A percentile compares a stretch with the other conserved stretches of the same genome.
Conservation (phyloP, 2,329 filamentous ascomycete species). For the Aspergillus oerlinghausenensis region DNA sequence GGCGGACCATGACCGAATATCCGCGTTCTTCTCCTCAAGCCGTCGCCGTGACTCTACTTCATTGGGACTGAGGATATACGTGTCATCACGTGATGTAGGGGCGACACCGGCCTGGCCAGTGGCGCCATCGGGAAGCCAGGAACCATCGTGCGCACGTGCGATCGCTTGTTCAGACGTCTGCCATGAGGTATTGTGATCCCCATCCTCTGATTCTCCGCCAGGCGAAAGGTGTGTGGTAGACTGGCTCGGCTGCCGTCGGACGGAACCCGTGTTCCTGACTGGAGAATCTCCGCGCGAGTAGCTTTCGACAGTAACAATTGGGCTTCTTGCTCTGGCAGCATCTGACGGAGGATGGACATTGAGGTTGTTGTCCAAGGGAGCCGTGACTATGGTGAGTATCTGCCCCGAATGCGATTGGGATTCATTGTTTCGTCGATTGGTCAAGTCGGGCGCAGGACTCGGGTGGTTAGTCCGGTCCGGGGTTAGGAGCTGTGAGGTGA, state of each 20-base stretch:
- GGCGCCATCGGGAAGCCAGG: conserved; percentile 38
- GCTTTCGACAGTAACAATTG: conserved; percentile 42
- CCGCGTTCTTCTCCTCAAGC: conserved; percentile 48
- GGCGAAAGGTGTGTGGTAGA: conserved; percentile 36
- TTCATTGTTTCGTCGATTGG: conserved; percentile 11
- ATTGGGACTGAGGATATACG: conserved; percentile 46
- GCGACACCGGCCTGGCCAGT: conserved; percentile 45
- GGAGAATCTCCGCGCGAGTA: conserved; percentile 43
- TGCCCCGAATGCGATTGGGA: conserved; percentile 14
- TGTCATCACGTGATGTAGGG: conserved; percentile 43
- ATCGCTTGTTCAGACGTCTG: conserved; percentile 19
- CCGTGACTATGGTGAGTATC: conserved; percentile 22
- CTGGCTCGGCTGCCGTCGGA: conserved; percentile 26
- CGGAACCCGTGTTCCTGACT: conserved; percentile 22
- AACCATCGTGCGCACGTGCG: conserved; percentile 42
- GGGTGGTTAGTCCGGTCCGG: conserved; percentile 28
- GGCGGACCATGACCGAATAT: conserved; percentile 51
- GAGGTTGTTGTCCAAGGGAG: conserved; percentile 21
- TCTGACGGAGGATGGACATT: conserved; percentile 14
- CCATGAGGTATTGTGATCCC: conserved; percentile 16
- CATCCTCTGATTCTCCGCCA: conserved; percentile 24
- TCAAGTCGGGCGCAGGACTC: conserved; percentile 24
- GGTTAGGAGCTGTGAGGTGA: conserved; percentile 29
- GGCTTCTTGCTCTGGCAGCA: conserved; percentile 34
- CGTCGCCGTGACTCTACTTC: conserved; percentile 47